Conservation (phyloP, 306 rosid species). For the Dalbergia cochinchinensis region DNA sequence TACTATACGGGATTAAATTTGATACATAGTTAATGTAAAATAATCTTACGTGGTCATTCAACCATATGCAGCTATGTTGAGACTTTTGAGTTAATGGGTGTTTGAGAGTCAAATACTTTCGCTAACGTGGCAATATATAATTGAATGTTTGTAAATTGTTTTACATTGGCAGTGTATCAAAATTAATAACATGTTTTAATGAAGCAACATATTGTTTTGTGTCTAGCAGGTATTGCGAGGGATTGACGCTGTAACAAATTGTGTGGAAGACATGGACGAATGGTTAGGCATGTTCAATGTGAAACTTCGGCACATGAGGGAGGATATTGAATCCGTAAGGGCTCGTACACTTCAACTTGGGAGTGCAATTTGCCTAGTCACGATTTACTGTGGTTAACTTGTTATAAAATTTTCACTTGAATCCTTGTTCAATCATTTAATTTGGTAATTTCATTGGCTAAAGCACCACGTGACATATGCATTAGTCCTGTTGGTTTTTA, state of each 20-base stretch:
- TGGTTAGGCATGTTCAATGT: conserved; percentile 96
- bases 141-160: too few species aligned
- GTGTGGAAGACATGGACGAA: conserved; percentile 96
- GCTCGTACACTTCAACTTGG: conserved; percentile 32
- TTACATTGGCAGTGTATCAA: too few species aligned
- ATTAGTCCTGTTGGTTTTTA: conserved; percentile 25
- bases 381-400: conserved; percentile 38
- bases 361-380: conserved; percentile 39
- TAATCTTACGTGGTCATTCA: too few species aligned
- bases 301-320: conserved; percentile 98
- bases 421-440: conserved; percentile 29
- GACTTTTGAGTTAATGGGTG: too few species aligned
- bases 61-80: too few species aligned
- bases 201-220: conserved; percentile 42
- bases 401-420: conserved; percentile 31
- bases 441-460: conserved; percentile 33
- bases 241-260: conserved; percentile 78
- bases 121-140: too few species aligned
- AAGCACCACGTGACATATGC: neutral
- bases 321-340: conserved; percentile 95
- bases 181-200: conserved; percentile 20
- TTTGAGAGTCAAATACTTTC: too few species aligned
- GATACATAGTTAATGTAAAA: too few species aligned
- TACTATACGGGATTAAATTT: neutral
- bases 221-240: conserved; percentile 79